Percentiles rank a stretch among this genome's conserved stretches.
phyloP scores from a whole-genome alignment of 1,284 basidiomycete species.

The Malassezia nana region DNA sequence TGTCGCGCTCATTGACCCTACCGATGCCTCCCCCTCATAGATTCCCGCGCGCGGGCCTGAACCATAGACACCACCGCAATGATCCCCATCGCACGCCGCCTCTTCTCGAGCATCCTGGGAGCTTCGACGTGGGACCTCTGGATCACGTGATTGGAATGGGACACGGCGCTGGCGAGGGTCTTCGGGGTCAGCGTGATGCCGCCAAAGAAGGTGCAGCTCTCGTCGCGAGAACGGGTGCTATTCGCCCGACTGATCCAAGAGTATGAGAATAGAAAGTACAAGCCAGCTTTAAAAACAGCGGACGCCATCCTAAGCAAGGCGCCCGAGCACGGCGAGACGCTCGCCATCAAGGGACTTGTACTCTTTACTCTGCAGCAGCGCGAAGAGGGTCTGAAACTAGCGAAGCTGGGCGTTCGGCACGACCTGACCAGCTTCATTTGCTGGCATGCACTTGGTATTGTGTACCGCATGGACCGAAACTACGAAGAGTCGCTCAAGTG shows the following conservation, averaged over 20 bases:
- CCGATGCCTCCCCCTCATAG: background rate
- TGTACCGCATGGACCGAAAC: conserved; percentile 63
- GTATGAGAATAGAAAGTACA: conserved; percentile 83
- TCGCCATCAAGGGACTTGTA: conserved; percentile 44
- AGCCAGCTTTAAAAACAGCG: conserved; percentile 80
- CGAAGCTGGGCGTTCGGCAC: conserved; percentile 69
- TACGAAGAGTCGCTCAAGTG: conserved; percentile 77
- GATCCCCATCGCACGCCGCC: no score
- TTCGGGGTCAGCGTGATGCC: conserved; percentile 20
- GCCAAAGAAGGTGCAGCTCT: conserved; percentile 51
- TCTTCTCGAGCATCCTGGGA: no score
- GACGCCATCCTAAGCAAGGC: conserved; percentile 91
- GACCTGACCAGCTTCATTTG: conserved; percentile 89
- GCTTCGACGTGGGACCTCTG: background rate
- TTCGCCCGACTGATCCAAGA: conserved; percentile 70
- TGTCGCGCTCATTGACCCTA: no score
- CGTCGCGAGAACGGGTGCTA: conserved; percentile 71
- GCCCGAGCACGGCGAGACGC: conserved; percentile 70
- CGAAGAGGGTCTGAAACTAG: conserved; percentile 64
- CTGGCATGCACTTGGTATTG: conserved; percentile 85
- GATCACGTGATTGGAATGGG: background rate
- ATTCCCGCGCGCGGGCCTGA: no score
- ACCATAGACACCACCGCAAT: no score
- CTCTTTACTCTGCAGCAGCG: conserved; percentile 33
- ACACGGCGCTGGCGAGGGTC: background rate